phyloP scores from a whole-genome alignment of 345 rosid genomes.

The Syzygium jambos region DNA sequence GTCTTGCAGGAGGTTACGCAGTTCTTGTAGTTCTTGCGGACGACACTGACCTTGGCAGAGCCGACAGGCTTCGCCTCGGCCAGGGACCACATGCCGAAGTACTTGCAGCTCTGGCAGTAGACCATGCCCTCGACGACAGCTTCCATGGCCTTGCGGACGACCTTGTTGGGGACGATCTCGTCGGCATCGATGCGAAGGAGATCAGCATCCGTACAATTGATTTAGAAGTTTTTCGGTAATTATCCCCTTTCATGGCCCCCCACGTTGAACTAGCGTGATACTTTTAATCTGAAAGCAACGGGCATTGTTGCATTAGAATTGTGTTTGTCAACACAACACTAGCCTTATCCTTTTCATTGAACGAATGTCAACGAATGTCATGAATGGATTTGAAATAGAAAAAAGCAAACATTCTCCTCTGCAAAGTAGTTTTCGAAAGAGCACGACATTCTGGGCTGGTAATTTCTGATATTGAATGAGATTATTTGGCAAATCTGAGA shows the following conservation, averaged over 20 bases:
- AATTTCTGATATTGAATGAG: background rate
- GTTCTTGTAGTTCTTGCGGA: constrained; percentile 48
- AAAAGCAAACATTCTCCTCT: background rate
- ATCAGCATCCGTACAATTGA: too few species aligned
- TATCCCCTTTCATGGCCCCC: background rate
- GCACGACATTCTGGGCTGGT: background rate
- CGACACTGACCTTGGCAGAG: constrained; percentile 59
- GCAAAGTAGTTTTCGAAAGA: background rate
- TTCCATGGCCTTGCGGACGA: constrained; percentile 20
- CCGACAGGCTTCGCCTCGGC: constrained; percentile 56
- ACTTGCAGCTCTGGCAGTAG: constrained; percentile 67
- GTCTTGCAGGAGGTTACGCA: constrained; percentile 60
- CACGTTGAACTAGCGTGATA: background rate
- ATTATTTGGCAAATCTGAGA: background rate
- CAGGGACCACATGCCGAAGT: constrained; percentile 64
- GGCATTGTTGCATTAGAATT: background rate
- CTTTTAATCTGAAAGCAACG: background rate
- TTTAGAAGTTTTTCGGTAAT: too few species aligned
- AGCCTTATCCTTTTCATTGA: background rate
- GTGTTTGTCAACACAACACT: too few species aligned
- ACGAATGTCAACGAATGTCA: background rate
- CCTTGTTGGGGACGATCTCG: background rate
- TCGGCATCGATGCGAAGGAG: background rate
- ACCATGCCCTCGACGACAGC: constrained; percentile 77
- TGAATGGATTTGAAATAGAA: background rate